phyloP scores from a whole-genome alignment of 2,329 filamentous ascomycete species.

The Fusarium falciforme region DNA sequence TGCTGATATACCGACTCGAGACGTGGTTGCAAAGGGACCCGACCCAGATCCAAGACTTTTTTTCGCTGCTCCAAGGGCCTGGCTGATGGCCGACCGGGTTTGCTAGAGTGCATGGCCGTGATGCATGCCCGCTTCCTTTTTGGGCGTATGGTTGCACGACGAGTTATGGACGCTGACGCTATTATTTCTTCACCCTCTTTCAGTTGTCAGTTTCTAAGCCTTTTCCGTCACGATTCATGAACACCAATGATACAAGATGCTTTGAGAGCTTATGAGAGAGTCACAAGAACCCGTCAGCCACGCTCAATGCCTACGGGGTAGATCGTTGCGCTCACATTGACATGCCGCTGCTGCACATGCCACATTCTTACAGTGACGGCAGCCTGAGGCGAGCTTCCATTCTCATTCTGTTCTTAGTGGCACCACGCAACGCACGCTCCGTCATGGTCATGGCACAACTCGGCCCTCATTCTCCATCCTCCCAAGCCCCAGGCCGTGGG shows the following conservation, averaged over 20 bases:
- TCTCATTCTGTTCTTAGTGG: constrained; percentile 27
- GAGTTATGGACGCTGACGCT: not conserved
- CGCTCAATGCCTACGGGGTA: not conserved
- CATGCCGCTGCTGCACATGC: constrained; percentile 16
- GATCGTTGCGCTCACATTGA: not conserved
- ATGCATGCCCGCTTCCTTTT: constrained; percentile 19
- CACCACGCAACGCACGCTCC: constrained; percentile 29
- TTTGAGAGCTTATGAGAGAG: not conserved
- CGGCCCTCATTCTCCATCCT: constrained; percentile 20
- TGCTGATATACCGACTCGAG: constrained; percentile 40
- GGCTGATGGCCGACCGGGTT: not conserved
- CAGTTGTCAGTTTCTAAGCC: not conserved
- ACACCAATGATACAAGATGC: not conserved
- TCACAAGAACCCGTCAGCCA: not conserved
- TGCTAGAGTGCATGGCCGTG: constrained; percentile 10
- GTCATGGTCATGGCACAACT: constrained; percentile 22
- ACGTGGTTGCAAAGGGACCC: constrained; percentile 16
- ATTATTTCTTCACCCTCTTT: not conserved
- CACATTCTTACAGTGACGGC: constrained; percentile 12
- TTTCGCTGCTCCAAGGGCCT: not conserved
- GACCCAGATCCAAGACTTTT: not conserved
- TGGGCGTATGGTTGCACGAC: constrained; percentile 8
- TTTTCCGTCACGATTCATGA: not conserved
- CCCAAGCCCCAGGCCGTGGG: constrained; percentile 11
- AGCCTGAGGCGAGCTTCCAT: constrained; percentile 25